Evolutionary conservation across 2,329 filamentous ascomycete genomes (phyloP).

Genomic region (Apiospora arundinis): DNA sequence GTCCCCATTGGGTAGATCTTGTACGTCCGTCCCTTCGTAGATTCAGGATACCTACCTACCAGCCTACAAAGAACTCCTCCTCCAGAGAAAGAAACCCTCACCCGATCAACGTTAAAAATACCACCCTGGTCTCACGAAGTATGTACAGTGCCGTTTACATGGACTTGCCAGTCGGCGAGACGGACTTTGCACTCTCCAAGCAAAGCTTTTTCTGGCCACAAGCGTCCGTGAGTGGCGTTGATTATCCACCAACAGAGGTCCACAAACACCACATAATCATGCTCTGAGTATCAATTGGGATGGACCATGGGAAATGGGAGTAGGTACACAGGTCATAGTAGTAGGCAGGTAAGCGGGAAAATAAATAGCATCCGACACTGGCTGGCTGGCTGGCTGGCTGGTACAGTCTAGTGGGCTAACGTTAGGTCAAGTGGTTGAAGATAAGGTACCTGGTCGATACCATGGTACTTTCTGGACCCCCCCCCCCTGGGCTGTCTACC

Average conservation of each 20-base stretch:
- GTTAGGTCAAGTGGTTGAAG: neutral
- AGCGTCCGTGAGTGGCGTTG: slow-evolving; percentile 8
- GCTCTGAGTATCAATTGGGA: neutral
- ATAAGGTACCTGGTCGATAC: slow-evolving; percentile 7
- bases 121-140: too few species aligned
- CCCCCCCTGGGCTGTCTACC: neutral
- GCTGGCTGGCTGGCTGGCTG: too few species aligned
- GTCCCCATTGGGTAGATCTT: neutral
- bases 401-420: neutral
- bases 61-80: neutral
- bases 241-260: neutral
- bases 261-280: slow-evolving; percentile 1
- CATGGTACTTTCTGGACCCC: neutral
- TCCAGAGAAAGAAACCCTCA: neutral
- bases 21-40: neutral
- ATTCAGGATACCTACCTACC: neutral
- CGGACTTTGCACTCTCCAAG: neutral
- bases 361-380: neutral
- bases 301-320: neutral
- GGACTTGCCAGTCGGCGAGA: neutral
- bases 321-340: neutral
- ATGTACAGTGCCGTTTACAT: neutral
- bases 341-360: neutral
- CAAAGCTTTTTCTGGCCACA: slow-evolving; percentile 10
- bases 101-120: neutral